Percentiles rank a stretch among this genome's conserved stretches.
Conservation (phyloP, 73 alveolate species). For the Paramecium caudatum region DNA sequence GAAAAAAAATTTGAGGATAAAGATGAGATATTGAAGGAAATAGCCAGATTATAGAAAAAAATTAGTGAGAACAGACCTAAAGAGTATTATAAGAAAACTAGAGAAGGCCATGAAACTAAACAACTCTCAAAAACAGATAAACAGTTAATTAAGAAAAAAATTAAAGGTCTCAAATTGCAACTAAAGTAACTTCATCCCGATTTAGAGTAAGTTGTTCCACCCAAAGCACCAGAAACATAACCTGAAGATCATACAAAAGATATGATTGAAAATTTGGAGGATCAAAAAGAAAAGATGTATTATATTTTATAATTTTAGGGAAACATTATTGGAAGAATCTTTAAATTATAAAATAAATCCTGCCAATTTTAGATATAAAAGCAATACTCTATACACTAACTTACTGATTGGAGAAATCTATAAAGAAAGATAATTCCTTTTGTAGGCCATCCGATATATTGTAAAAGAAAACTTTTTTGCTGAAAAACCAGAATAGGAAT, state of each 20-base stretch:
- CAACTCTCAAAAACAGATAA: constrained; percentile 11
- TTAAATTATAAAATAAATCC: constrained; percentile 66
- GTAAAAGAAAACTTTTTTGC: constrained; percentile 65
- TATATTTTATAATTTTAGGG: not conserved
- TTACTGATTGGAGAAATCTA: constrained; percentile 59
- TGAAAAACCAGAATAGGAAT: not conserved
- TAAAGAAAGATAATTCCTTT: constrained; percentile 66
- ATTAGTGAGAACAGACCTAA: constrained; percentile 12
- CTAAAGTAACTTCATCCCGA: not conserved
- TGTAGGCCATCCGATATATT: constrained; percentile 55
- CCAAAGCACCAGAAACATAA: not conserved
- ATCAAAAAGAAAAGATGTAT: constrained; percentile 27
- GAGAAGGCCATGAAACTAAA: not conserved
- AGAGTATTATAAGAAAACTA: constrained; percentile 10
- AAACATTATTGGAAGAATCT: constrained; percentile 26
- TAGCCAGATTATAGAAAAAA: not conserved
- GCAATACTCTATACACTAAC: constrained; percentile 66
- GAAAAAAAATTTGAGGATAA: constrained; percentile 12
- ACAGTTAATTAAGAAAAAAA: not conserved
- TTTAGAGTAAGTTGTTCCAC: not conserved
- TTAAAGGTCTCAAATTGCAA: not conserved
- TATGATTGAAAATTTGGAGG: constrained; percentile 17
- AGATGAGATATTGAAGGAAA: not conserved
- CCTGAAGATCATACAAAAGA: constrained; percentile 3
- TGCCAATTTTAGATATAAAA: constrained; percentile 63